Base-by-base conservation (phyloP, 2,329 filamentous ascomycete genomes). In the Fusarium longipes region DNA sequence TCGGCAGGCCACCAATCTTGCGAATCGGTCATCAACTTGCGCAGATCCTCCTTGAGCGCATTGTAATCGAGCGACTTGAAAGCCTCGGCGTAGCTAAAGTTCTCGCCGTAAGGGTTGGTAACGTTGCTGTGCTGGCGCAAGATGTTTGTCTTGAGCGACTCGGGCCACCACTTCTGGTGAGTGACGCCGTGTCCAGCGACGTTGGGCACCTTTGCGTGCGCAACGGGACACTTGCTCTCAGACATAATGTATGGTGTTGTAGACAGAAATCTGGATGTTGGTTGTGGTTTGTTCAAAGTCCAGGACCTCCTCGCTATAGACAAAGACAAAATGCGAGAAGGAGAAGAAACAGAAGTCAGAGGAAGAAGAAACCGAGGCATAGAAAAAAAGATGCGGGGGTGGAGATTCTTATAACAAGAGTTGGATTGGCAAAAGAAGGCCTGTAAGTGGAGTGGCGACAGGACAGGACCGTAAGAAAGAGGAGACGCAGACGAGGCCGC, bases 1-100 rank as follows among this genome's bases (percentile, higher is more conserved):
- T 94, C 91, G 38, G 91, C 91, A 2, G 91, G 91, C 91, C 91
- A 94, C 86, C 86, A 93, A 40, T 91, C 88, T 80, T 93, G 88
- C 8, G 90, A 93, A 76, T 93, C 88, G 56, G 91, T 93, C 90
- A 93, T 91, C 73, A 93, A 75, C 30, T 81, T 83, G 22, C 81
- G 72, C 17, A 94, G 79, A 75, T 94, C 91, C 79, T 91, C 89
- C 87, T 93, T 93, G 74, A 93, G 79, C 30, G 80, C 89, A 59
- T 85, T 81, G 24, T 63, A 67, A 27, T 67, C 64, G 33, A 67
- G 55, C 3, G 48, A 54, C 35, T 67, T 67, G 53, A 67, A 67
- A 4, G 64, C 64, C 17, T 57, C 48, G 18, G 64, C 64, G 24
- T 67, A 67, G 58, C 47, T 57, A 8, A 64, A 67, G 44, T 55